phyloP scores from a whole-genome alignment of 345 rosid genomes.

The Linum usitatissimum region DNA sequence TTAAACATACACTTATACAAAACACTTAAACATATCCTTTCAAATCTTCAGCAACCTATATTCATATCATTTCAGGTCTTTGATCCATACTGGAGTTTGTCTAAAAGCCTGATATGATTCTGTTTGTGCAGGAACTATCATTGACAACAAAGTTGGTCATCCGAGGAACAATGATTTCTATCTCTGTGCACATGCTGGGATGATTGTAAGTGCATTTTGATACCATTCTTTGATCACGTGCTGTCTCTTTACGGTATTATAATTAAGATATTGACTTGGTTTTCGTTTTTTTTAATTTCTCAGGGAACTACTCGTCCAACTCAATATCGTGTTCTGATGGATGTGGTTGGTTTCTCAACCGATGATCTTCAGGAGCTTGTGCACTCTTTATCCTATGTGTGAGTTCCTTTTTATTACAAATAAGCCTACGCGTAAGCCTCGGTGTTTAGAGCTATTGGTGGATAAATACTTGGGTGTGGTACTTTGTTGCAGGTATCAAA shows the following conservation, averaged over 20 bases:
- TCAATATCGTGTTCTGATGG: constrained; percentile 58
- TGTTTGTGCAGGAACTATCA: constrained; percentile 43
- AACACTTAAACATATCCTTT: no score
- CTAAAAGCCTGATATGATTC: not conserved
- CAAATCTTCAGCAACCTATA: no score
- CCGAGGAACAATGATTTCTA: constrained; percentile 73
- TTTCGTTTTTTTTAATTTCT: not conserved
- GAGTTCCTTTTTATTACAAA: constrained; percentile 9
- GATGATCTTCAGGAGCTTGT: constrained; percentile 72
- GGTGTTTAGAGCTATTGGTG: not conserved
- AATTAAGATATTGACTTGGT: not conserved
- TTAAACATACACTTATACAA: no score
- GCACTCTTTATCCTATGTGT: constrained; percentile 63
- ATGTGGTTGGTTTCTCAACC: constrained; percentile 49
- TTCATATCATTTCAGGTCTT: not conserved
- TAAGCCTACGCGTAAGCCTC: no score
- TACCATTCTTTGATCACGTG: not conserved
- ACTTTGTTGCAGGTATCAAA: constrained; percentile 51
- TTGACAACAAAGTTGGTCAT: constrained; percentile 68
- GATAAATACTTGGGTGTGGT: not conserved
- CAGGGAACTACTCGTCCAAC: constrained; percentile 76
- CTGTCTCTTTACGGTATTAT: not conserved
- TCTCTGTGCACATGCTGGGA: constrained; percentile 87
- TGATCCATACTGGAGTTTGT: not conserved
- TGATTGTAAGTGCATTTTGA: constrained; percentile 48